Conservation (phyloP, 495 filamentous ascomycete genomes). For the Xylaria cubensis region DNA sequence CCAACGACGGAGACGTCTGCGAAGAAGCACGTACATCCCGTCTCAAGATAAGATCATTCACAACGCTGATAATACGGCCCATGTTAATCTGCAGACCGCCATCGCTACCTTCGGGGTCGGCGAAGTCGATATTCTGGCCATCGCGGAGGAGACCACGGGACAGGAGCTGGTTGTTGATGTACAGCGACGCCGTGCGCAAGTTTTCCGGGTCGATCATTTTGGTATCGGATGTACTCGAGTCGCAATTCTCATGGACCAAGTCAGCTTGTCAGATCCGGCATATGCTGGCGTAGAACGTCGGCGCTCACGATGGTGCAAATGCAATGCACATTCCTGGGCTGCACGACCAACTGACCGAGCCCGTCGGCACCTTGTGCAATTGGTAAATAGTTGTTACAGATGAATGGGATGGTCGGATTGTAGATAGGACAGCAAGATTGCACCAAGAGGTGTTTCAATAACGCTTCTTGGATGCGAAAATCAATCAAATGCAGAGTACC, state of each 20-base stretch:
- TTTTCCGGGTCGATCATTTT: slow-evolving; percentile 77
- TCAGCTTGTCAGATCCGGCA: background rate
- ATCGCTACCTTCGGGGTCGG: slow-evolving; percentile 70
- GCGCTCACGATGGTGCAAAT: slow-evolving; percentile 2
- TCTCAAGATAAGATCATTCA: slow-evolving; percentile 86
- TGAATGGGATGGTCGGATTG: background rate
- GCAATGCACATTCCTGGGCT: background rate
- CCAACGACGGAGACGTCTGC: background rate
- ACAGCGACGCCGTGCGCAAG: slow-evolving; percentile 85
- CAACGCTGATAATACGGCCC: slow-evolving; percentile 85
- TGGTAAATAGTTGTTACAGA: background rate
- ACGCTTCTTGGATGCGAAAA: background rate
- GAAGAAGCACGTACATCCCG: slow-evolving; percentile 70
- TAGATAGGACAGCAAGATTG: background rate
- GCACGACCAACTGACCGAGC: background rate
- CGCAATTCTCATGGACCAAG: background rate
- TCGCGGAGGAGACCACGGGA: slow-evolving; percentile 86
- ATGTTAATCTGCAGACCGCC: slow-evolving; percentile 72
- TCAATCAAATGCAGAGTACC: background rate
- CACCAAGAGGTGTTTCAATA: background rate
- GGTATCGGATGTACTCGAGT: background rate
- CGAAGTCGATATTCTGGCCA: slow-evolving; percentile 86
- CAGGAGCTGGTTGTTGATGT: slow-evolving; percentile 95
- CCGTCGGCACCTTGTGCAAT: background rate
- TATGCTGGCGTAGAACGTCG: background rate